Base-by-base conservation (phyloP, 108 stramenopile species). In the Mayamaea pseudoterrestris region DNA sequence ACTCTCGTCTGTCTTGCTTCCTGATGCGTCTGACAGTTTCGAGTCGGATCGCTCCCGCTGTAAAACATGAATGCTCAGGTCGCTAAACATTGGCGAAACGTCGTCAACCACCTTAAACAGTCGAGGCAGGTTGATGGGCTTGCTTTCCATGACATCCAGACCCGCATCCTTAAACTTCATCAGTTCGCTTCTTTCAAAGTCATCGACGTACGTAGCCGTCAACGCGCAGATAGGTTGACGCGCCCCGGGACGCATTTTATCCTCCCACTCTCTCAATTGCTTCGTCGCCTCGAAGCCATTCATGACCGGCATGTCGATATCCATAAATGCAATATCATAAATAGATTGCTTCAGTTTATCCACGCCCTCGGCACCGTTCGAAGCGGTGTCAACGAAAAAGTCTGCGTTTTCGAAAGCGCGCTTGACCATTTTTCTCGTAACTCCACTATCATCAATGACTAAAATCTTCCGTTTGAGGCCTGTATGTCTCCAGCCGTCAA, bases 291-390 rank as follows among this genome's bases (percentile, higher is more conserved):
- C 86, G 41, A 90, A 84, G 0, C 93, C 93, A 63, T 91, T 83
- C 89, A 94, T 91, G 20, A 90, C 84, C 3, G 93, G 93, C 89
- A 94, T 94, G 63, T 90, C 85, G 45, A 93, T 80, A 50, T 93
- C 93, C 93, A 93, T 93, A 68, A 93, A 90, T n/a, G 80, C 85
- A 53, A 91, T 87, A 53, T 91, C 89, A 52, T 87, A 91, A 35
- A 88, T 86, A 3, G 77, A 80, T 46, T 68, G 63, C 41, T 91
- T 94, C 64, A 94, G 69, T 63, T 82, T 88, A 27, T 77, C 71
- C 1, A 92, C 82, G 8, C 85, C 90, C 59, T 83, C 78, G 2
- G 76, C 69, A 41, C 89, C 89, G 69, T 90, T 81, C 24, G 84
- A 66, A 3, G 90, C 90, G 12, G 82, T 85, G 50, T 92, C 90